phyloP scores from a whole-genome alignment of 768 basidiomycete genomes.

The Lactarius akahatsu region DNA sequence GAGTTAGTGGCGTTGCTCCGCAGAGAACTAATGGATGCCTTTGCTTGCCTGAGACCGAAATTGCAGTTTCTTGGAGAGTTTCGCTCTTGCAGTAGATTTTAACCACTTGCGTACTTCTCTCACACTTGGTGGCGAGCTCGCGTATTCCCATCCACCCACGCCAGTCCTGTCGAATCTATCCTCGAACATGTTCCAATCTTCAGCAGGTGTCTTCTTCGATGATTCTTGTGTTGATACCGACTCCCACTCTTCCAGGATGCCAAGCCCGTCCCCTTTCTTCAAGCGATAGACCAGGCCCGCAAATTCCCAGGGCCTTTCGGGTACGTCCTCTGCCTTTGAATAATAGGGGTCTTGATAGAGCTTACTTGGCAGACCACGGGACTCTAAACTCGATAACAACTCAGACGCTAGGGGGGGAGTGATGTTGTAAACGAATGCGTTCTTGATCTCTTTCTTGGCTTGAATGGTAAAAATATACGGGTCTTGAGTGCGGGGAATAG shows the following conservation, averaged over 20 bases:
- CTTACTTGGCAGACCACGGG: slow-evolving; percentile 51
- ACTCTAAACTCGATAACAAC: slow-evolving; percentile 46
- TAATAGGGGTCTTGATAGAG: slow-evolving; percentile 82
- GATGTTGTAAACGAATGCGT: slow-evolving; percentile 47
- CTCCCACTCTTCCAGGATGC: slow-evolving; percentile 61
- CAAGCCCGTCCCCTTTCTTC: slow-evolving; percentile 60
- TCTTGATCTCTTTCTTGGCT: slow-evolving; percentile 34
- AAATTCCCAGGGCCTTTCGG: slow-evolving; percentile 68
- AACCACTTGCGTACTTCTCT: slow-evolving; percentile 59
- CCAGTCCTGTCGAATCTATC: slow-evolving; percentile 33
- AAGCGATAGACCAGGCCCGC: slow-evolving; percentile 75
- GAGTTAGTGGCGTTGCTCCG: slow-evolving; percentile 8
- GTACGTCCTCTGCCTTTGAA: slow-evolving; percentile 67
- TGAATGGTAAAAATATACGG: slow-evolving; percentile 22
- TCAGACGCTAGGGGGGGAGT: slow-evolving; percentile 52
- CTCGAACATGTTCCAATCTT: slow-evolving; percentile 19
- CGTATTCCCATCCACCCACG: slow-evolving; percentile 80
- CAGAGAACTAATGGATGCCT: neutral
- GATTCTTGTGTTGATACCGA: neutral
- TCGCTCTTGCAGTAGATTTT: slow-evolving; percentile 33
- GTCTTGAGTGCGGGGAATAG: slow-evolving; percentile 14
- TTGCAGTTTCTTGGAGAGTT: slow-evolving; percentile 29
- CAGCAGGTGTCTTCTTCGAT: neutral
- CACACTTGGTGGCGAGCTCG: slow-evolving; percentile 61
- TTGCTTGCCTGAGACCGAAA: slow-evolving; percentile 53